These are phyloP conservation scores for Rhodosporidiobolus odoratus DNA, from an alignment of 768 basidiomycete genomes.

Conservation along the genomic window DNA sequence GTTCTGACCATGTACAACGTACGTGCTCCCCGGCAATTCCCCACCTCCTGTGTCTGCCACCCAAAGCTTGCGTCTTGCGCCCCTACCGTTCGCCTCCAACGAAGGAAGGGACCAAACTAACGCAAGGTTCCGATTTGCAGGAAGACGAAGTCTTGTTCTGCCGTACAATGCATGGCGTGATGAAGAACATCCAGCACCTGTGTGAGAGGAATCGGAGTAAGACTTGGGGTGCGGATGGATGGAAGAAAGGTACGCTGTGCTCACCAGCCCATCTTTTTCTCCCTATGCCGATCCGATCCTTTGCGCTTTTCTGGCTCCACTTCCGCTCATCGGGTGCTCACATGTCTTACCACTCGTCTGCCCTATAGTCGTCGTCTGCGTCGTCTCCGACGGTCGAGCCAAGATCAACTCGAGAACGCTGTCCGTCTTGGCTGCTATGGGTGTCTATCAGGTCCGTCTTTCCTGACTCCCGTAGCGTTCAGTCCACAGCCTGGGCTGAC, in stretches of 20 bases:
- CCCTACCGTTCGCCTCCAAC: not conserved
- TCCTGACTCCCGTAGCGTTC: too few species aligned
- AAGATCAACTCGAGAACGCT: slow-evolving; percentile 55
- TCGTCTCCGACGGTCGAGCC: slow-evolving; percentile 49
- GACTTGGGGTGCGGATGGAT: slow-evolving; percentile 95
- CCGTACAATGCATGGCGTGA: slow-evolving; percentile 89
- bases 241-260: slow-evolving; percentile 72
- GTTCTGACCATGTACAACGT: slow-evolving; percentile 99
- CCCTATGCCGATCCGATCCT: not conserved
- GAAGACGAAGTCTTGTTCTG: slow-evolving; percentile 70
- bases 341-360: not conserved
- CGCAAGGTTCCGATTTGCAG: not conserved
- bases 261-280: slow-evolving; percentile 75
- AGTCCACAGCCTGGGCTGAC: too few species aligned
- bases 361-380: slow-evolving; percentile 44
- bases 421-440: slow-evolving; percentile 85
- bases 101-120: too few species aligned
- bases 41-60: not conserved
- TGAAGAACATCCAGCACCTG: slow-evolving; percentile 85
- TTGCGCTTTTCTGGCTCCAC: not conserved
- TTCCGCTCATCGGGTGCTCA: slow-evolving; percentile 56
- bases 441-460: slow-evolving; percentile 93
- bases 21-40: slow-evolving; percentile 46
- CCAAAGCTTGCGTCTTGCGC: not conserved
- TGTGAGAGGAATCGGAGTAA: slow-evolving; percentile 79